Conservation (phyloP, 1,284 basidiomycete genomes). For the Rhodofomes roseus region DNA sequence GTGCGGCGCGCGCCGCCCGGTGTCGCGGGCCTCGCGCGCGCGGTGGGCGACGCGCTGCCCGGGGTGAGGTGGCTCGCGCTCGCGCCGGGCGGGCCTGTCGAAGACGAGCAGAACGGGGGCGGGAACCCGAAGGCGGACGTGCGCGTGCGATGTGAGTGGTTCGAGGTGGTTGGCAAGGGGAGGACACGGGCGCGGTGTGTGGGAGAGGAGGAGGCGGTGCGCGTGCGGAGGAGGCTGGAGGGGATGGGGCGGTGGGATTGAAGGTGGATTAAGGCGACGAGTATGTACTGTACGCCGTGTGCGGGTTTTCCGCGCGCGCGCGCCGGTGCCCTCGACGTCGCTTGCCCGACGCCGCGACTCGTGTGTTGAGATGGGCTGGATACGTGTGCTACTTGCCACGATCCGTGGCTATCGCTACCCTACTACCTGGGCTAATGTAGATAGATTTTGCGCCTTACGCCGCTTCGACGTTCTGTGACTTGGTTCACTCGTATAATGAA, state of each 20-base stretch:
- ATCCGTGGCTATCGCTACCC: too few relatives aligned
- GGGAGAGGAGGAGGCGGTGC: neutral
- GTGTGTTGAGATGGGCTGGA: too few relatives aligned
- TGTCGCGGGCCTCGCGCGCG: constrained; percentile 7
- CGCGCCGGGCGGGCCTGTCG: neutral
- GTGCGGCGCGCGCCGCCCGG: neutral
- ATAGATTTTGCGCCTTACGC: too few relatives aligned
- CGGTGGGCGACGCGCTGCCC: constrained; percentile 9
- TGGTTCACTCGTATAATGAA: too few relatives aligned
- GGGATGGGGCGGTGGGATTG: neutral
- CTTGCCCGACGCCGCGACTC: too few relatives aligned
- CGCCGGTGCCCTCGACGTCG: too few relatives aligned
- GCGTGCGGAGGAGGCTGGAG: neutral
- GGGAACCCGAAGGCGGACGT: neutral
- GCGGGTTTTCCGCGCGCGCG: too few relatives aligned
- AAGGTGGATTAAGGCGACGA: too few relatives aligned
- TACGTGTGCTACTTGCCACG: too few relatives aligned
- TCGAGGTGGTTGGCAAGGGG: neutral
- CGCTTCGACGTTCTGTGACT: too few relatives aligned
- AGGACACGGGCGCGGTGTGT: neutral
- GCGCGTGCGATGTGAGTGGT: neutral
- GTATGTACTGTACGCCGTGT: too few relatives aligned
- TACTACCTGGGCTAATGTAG: too few relatives aligned
- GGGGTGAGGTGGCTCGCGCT: constrained; percentile 11
- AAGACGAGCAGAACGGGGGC: neutral